Base-by-base conservation (phyloP, 73 alveolate genomes). In the Stentor coeruleus region DNA sequence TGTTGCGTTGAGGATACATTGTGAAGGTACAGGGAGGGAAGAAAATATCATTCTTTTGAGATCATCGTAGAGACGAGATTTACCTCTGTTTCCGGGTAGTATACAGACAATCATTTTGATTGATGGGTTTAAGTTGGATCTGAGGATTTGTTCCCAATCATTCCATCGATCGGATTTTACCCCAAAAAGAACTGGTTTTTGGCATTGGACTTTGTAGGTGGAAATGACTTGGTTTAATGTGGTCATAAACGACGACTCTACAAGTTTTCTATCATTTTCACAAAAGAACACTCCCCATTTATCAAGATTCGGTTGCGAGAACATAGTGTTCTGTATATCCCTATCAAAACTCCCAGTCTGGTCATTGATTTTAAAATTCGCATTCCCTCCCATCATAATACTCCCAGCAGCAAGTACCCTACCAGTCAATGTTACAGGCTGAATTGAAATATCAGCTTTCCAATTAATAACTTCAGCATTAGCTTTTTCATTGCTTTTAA, bases 21-120 rank as follows among this genome's bases (percentile, higher is more conserved):
- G 96, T 30, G 97, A 87, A 3, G 98, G 98, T 74, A 96, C 93
- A 6, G 98, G 98, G 20, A 84, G 75, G 76, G 82, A 85, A 1
- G 91, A 76, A 58, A 89, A 82, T 88, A 93, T 80, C 82, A 94
- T 85, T 74, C 95, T 85, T 84, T 96, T 96, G 82, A 91, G 77
- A 82, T 90, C 98, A 59, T 92, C 94, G 87, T 96, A 96, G 82
- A 90, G 87, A 37, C 87, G 85, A 20, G 94, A 89, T 85, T 94
- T 93, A 66, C 95, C 95, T 60, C 95, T 94, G 60, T 84, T 83
- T 6, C 99, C 99, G 76, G 96, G 97, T 83, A 96, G 86, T 59
- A 96, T 74, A 39, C 93, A 81, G 77, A 95, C 95, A 37, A 85
- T 85, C 59, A 81, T 82, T 81, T 76, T 30, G 42, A 94, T 91